Evolutionary conservation across 176 grass and related monocot species (phyloP).

Genomic region (Musa schizocarpa): DNA sequence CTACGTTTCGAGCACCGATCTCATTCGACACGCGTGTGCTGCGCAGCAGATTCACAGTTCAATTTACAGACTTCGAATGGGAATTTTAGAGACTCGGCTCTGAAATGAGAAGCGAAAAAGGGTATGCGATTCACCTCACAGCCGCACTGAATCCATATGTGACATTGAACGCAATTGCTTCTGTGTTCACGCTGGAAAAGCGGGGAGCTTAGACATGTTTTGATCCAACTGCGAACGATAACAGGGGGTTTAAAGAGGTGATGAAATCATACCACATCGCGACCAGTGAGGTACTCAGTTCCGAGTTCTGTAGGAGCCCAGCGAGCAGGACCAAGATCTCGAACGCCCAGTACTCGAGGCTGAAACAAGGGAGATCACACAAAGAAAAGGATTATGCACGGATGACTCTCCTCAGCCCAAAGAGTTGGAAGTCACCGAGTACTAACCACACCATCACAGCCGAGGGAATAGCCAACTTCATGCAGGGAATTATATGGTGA

Average conservation of each 20-base stretch:
- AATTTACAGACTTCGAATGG: not conserved
- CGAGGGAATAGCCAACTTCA: slow-evolving; percentile 72
- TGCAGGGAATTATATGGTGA: slow-evolving; percentile 41
- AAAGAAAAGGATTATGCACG: not conserved
- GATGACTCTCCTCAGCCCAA: no score
- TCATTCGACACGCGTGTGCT: slow-evolving; percentile 91
- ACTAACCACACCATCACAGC: slow-evolving; percentile 92
- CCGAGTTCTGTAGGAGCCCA: slow-evolving; percentile 68
- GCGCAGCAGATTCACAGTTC: slow-evolving; percentile 3
- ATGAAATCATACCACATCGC: slow-evolving; percentile 69
- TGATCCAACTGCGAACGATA: not conserved
- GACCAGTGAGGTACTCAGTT: slow-evolving; percentile 70
- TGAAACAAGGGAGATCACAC: slow-evolving; percentile 1
- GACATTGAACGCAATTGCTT: slow-evolving; percentile 68
- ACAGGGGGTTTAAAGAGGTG: not conserved
- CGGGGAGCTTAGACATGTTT: not conserved
- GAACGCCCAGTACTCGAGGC: slow-evolving; percentile 86
- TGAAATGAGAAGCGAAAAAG: not conserved
- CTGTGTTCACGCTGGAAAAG: slow-evolving; percentile 52
- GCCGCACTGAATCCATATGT: slow-evolving; percentile 81
- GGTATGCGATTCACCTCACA: slow-evolving; percentile 43
- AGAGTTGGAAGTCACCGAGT: not conserved
- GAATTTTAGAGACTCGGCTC: not conserved
- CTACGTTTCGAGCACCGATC: slow-evolving; percentile 56
- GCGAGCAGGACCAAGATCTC: slow-evolving; percentile 78